Percentiles rank a stretch among this genome's conserved stretches.
These are phyloP conservation scores for Oidiodendron maius DNA, from an alignment of 495 filamentous ascomycete species.

Conservation along the genomic window DNA sequence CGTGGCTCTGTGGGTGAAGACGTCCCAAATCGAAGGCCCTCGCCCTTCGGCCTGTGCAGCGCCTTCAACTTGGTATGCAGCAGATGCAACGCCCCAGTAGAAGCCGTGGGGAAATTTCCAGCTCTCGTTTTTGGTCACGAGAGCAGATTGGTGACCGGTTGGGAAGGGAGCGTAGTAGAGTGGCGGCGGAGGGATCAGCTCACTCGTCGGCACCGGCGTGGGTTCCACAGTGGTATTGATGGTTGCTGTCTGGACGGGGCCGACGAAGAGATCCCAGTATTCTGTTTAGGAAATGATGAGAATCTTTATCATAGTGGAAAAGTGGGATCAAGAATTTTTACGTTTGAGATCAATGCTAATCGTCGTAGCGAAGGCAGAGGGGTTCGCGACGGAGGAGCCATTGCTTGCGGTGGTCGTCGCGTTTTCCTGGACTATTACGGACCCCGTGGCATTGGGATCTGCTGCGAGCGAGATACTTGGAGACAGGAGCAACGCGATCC, in stretches of 20 bases:
- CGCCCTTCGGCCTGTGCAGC: conserved; percentile 22
- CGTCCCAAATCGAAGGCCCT: conserved; percentile 22
- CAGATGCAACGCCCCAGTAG: conserved; percentile 22
- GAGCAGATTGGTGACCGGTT: conserved; percentile 13
- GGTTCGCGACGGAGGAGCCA: conserved; percentile 3
- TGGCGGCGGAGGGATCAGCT: conserved; percentile 17
- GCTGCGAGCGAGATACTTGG: neutral
- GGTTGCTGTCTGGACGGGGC: conserved; percentile 13
- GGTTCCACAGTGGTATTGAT: conserved; percentile 16
- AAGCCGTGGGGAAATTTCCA: conserved; percentile 23
- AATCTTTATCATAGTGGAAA: no score
- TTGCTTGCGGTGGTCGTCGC: neutral
- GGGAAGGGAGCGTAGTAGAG: conserved; percentile 16
- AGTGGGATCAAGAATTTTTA: neutral
- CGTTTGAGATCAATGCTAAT: conserved; percentile 3
- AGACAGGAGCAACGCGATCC: neutral
- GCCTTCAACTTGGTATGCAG: conserved; percentile 34
- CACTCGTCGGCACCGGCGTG: conserved; percentile 15
- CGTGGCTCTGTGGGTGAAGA: conserved; percentile 15
- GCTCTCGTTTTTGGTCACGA: conserved; percentile 12
- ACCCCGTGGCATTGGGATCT: neutral
- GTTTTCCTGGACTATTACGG: neutral
- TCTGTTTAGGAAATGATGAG: neutral
- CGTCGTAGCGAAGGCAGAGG: neutral
- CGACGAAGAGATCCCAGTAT: conserved; percentile 19